Evolutionary conservation across 495 filamentous ascomycete genomes (phyloP).

Genomic region (Niebla homalea): DNA sequence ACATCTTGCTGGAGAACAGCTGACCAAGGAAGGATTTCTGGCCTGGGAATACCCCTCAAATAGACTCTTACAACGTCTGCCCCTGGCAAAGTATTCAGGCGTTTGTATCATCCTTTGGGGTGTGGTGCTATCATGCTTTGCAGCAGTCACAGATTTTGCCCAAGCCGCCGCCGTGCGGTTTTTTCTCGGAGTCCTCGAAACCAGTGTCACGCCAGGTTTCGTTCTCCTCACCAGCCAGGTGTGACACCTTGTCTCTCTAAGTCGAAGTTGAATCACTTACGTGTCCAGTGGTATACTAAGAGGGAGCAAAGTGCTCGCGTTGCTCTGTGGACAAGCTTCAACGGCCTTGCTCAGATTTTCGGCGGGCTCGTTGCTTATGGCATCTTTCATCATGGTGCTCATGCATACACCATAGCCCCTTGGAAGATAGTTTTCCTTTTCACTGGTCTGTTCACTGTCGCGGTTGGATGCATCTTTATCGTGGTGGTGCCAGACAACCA

Average conservation of each 20-base stretch:
- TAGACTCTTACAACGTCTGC: conserved; percentile 45
- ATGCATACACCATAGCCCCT: conserved; percentile 15
- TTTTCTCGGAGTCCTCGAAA: conserved; percentile 32
- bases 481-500: conserved; percentile 39
- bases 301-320: conserved; percentile 29
- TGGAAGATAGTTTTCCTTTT: conserved; percentile 34
- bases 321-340: conserved; percentile 33
- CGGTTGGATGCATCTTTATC: conserved; percentile 26
- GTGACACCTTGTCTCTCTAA: too few species aligned
- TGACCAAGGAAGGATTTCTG: too few species aligned
- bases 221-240: conserved; percentile 33
- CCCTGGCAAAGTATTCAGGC: conserved; percentile 40
- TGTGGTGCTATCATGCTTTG: conserved; percentile 27
- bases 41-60: conserved; percentile 42
- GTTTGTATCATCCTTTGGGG: conserved; percentile 32
- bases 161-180: conserved; percentile 30
- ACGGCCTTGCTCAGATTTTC: conserved; percentile 30
- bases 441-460: conserved; percentile 27
- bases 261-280: too few species aligned
- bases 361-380: conserved; percentile 21
- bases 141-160: conserved; percentile 26
- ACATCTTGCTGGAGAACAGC: too few species aligned
- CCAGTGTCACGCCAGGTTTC: conserved; percentile 32
- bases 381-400: background rate
- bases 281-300: conserved; percentile 36